phyloP scores from a whole-genome alignment of 2,329 filamentous ascomycete species.

The Lasiodiplodia citricola region DNA sequence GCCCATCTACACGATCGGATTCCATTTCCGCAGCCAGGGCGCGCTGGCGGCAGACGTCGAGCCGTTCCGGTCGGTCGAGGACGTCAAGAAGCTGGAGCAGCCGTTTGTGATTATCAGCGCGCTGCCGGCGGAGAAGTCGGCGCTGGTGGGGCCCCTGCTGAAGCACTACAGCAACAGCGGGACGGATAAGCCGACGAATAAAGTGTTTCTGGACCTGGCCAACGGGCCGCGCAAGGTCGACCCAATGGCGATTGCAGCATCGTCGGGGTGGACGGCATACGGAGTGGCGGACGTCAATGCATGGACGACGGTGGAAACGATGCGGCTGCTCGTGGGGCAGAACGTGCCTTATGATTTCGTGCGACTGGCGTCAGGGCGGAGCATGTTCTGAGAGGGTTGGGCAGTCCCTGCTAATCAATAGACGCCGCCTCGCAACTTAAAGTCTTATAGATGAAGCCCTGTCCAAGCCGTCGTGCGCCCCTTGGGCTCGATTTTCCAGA shows the following conservation, averaged over 20 bases:
- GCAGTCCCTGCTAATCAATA: constrained; percentile 21
- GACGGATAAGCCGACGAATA: constrained; percentile 45
- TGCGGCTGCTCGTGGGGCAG: constrained; percentile 79
- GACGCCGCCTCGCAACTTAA: neutral
- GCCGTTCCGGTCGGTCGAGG: constrained; percentile 72
- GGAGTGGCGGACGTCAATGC: constrained; percentile 79
- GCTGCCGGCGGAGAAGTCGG: constrained; percentile 76
- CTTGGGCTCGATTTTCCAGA: constrained; percentile 4
- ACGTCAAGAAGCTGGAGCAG: constrained; percentile 77
- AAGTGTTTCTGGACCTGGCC: constrained; percentile 82
- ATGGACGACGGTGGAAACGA: constrained; percentile 82
- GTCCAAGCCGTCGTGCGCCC: neutral
- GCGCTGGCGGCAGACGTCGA: constrained; percentile 69
- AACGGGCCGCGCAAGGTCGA: constrained; percentile 64
- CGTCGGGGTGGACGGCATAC: constrained; percentile 79
- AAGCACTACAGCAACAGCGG: constrained; percentile 62
- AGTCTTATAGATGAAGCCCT: constrained; percentile 24
- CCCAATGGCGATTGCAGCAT: constrained; percentile 67
- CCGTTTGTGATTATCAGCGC: constrained; percentile 85
- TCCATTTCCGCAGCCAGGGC: constrained; percentile 62
- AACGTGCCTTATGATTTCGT: constrained; percentile 91
- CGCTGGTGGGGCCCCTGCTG: constrained; percentile 77
- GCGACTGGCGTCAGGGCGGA: constrained; percentile 68
- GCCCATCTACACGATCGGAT: constrained; percentile 84
- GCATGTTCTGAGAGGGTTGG: constrained; percentile 15